Evolutionary conservation across 2,329 filamentous ascomycete genomes (phyloP).

Genomic region (Exophiala xenobiotica): DNA sequence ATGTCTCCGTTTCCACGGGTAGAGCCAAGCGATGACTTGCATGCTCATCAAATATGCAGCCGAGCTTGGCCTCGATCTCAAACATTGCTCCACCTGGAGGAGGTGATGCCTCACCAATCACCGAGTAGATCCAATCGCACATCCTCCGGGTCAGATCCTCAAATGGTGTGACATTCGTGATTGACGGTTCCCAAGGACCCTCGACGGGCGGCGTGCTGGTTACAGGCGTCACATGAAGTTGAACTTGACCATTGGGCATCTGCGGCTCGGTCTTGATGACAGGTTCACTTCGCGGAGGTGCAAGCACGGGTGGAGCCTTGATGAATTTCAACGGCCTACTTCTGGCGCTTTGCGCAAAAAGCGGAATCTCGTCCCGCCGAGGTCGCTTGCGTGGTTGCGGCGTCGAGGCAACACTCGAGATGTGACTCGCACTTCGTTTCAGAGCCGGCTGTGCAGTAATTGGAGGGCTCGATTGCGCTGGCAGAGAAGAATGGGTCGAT

Average conservation of each 20-base stretch:
- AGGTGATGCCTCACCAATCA: slow-evolving; percentile 54
- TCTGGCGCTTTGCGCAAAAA: slow-evolving; percentile 50
- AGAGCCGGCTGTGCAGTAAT: slow-evolving; percentile 12
- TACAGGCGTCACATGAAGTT: slow-evolving; percentile 20
- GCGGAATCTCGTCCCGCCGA: slow-evolving; percentile 54
- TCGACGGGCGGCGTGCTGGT: slow-evolving; percentile 30
- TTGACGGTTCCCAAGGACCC: slow-evolving; percentile 54
- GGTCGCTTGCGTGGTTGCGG: slow-evolving; percentile 49
- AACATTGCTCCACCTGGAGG: slow-evolving; percentile 65
- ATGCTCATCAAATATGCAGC: slow-evolving; percentile 67
- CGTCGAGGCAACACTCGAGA: slow-evolving; percentile 27
- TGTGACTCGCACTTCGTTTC: slow-evolving; percentile 29
- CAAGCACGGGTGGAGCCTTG: slow-evolving; percentile 7
- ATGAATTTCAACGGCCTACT: slow-evolving; percentile 33
- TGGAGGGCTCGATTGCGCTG: slow-evolving; percentile 16
- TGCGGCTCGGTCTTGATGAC: slow-evolving; percentile 26
- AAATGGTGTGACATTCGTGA: slow-evolving; percentile 68
- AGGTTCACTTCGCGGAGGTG: slow-evolving; percentile 22
- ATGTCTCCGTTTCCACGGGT: slow-evolving; percentile 67
- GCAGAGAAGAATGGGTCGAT: slow-evolving; percentile 21
- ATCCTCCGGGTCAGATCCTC: slow-evolving; percentile 73
- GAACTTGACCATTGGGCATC: slow-evolving; percentile 35
- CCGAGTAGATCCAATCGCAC: slow-evolving; percentile 79
- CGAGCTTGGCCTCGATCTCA: slow-evolving; percentile 93
- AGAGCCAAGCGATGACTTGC: slow-evolving; percentile 68